These are phyloP conservation scores for Aspergillus incahuasiensis DNA, from an alignment of 495 filamentous ascomycete species.

Conservation along the genomic window DNA sequence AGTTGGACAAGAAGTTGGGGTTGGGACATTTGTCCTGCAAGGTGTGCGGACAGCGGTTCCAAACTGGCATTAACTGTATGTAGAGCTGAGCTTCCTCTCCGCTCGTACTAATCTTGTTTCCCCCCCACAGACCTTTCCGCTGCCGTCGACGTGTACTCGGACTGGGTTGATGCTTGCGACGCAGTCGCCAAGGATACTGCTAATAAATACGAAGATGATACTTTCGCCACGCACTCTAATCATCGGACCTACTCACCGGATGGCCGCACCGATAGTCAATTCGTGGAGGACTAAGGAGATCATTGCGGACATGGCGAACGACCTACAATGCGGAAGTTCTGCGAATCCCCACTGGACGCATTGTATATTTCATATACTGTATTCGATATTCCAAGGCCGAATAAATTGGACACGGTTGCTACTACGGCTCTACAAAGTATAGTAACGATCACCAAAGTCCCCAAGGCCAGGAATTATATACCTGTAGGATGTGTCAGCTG, in stretches of 20 bases:
- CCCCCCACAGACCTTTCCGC: slow-evolving; percentile 67
- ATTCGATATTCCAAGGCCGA: neutral
- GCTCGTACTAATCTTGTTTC: neutral
- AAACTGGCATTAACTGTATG: slow-evolving; percentile 91
- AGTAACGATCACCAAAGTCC: slow-evolving; percentile 96
- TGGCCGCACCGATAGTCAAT: slow-evolving; percentile 21
- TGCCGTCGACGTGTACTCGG: slow-evolving; percentile 90
- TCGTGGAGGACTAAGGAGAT: slow-evolving; percentile 31
- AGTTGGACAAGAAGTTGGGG: slow-evolving; percentile 86
- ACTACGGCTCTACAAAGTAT: slow-evolving; percentile 62
- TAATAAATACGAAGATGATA: slow-evolving; percentile 51
- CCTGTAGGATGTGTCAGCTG: slow-evolving; percentile 39
- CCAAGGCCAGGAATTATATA: slow-evolving; percentile 95
- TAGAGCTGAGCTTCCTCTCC: slow-evolving; percentile 24
- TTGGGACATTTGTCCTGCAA: slow-evolving; percentile 83
- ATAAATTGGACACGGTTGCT: neutral
- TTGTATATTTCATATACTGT: neutral
- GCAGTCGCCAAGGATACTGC: slow-evolving; percentile 60
- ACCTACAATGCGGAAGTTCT: slow-evolving; percentile 17
- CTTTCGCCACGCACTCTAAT: slow-evolving; percentile 17
- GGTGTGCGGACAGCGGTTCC: slow-evolving; percentile 87
- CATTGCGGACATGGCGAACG: slow-evolving; percentile 15
- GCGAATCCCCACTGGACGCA: neutral
- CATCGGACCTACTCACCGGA: slow-evolving; percentile 11
- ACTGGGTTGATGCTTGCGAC: slow-evolving; percentile 98